Evolutionary conservation across 306 rosid species (phyloP).

Genomic region (Pachyrhizus erosus): DNA sequence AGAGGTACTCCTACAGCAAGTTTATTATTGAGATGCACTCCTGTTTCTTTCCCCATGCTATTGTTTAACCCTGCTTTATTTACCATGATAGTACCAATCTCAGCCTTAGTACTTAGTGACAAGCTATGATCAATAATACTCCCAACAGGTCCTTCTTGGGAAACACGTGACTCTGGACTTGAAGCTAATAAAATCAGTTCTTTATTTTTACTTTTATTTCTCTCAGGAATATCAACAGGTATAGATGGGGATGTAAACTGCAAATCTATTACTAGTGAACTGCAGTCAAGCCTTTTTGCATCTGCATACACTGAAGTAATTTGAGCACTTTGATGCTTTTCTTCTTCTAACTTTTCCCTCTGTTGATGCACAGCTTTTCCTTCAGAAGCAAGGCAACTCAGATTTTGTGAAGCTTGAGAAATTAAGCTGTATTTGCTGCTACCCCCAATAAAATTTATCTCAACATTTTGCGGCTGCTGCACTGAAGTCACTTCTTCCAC

Average conservation of each 20-base stretch:
- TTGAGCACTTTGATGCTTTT: conserved; percentile 31
- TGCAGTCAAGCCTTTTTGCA: conserved; percentile 32
- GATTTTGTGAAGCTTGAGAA: conserved; percentile 41
- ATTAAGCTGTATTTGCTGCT: conserved; percentile 18
- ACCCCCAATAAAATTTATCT: conserved; percentile 58
- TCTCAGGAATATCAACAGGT: conserved; percentile 24
- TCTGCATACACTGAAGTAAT: conserved; percentile 19
- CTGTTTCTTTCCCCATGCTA: conserved; percentile 46
- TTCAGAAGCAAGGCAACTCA: conserved; percentile 44
- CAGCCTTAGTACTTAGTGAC: conserved; percentile 25
- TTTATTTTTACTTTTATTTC: conserved; percentile 23
- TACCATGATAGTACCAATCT: conserved; percentile 5
- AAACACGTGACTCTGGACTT: conserved; percentile 31
- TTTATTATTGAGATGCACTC: conserved; percentile 34
- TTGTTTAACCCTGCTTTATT: conserved; percentile 26
- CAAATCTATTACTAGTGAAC: conserved; percentile 60
- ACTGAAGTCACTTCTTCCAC: conserved; percentile 36
- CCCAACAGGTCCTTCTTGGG: conserved; percentile 22
- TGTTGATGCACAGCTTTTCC: conserved; percentile 47
- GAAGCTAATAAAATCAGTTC: conserved; percentile 34
- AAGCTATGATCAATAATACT: conserved; percentile 24
- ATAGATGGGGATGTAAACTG: conserved; percentile 34
- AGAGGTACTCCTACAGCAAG: not conserved
- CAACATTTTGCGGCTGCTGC: conserved; percentile 45
- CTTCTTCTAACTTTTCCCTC: conserved; percentile 50